These are phyloP conservation scores for Pythium chondricola DNA, from an alignment of 352 stramenopile species.

Conservation along the genomic window DNA sequence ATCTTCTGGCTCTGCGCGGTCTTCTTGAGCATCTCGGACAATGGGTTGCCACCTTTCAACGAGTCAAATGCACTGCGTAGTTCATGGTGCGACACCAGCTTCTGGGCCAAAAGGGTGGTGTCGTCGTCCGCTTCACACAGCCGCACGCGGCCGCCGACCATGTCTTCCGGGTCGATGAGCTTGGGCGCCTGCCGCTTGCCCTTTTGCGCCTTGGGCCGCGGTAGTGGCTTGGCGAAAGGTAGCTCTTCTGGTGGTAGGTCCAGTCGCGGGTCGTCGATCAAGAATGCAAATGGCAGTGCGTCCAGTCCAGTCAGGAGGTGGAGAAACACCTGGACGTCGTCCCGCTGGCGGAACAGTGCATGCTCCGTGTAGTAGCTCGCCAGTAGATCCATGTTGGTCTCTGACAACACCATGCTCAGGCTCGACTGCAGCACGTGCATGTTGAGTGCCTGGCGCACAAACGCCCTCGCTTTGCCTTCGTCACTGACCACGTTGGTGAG, in stretches of 20 bases:
- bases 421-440: constrained; percentile 68
- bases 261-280: constrained; percentile 68
- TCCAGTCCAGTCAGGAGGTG: constrained; percentile 60
- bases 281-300: constrained; percentile 67
- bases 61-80: constrained; percentile 65
- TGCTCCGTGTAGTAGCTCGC: constrained; percentile 77
- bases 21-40: constrained; percentile 63
- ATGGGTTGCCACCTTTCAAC: constrained; percentile 62
- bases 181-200: constrained; percentile 48
- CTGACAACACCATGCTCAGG: constrained; percentile 62
- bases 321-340: constrained; percentile 74
- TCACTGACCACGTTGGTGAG: constrained; percentile 64
- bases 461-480: constrained; percentile 72
- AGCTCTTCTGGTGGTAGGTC: constrained; percentile 57
- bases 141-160: constrained; percentile 64
- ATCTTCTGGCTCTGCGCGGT: constrained; percentile 54
- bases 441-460: constrained; percentile 77
- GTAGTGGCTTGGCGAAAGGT: constrained; percentile 65
- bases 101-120: constrained; percentile 58
- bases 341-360: constrained; percentile 69
- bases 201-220: constrained; percentile 37
- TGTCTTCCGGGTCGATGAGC: constrained; percentile 81
- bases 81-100: constrained; percentile 74
- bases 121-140: constrained; percentile 63
- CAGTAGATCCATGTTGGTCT: constrained; percentile 72